Base-by-base conservation (phyloP, 345 rosid genomes). In the Sapria himalayana region DNA sequence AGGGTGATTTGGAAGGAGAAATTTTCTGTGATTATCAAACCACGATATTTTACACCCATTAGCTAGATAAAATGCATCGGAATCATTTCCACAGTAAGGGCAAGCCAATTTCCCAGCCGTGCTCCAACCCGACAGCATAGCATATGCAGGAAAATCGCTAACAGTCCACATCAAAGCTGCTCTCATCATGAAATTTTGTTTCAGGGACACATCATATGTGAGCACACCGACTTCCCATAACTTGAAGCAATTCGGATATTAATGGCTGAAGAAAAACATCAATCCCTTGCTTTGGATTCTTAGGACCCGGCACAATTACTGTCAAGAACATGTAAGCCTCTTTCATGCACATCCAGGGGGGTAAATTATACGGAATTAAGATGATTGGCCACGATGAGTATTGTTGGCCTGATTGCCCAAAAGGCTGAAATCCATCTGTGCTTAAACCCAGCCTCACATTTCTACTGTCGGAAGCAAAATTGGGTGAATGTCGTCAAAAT, bases 291-390 rank as follows among this genome's bases (percentile, higher is more conserved):
- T 9, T 1, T 3, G 41, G 25, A 19, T 10, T 12, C 3, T 11
- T 3, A 7, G n/a, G 22, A 9, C 25, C 22, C 9, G 4, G 25
- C 19, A 38, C 6, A 17, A 37, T 22, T 10, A 37, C 10, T 19
- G 15, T 18, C 41, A 37, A 3, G 1, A 39, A 11, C 5, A 39
- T 2, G n/a, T 1, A 9, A 9, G 43, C 9, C 25, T 36, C n/a
- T 25, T 47, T 39, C 35, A 25, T 48, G 8, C 24, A 17, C 1
- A 37, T 8, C 52, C 36, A 48, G 10, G 34, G 32, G 17, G 37
- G 52, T 3, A 49, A 38, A 29, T 49, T 49, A 4, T 49, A 39
- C 4, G 19, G 7, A 5, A 29, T 17, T 2, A 31, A 2, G 14
- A 31, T 3, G 10, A 29, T 13, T 2, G 1, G 27, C 48, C 13